phyloP scores from a whole-genome alignment of 2,329 filamentous ascomycete genomes.

The Gaeumannomyces tritici region DNA sequence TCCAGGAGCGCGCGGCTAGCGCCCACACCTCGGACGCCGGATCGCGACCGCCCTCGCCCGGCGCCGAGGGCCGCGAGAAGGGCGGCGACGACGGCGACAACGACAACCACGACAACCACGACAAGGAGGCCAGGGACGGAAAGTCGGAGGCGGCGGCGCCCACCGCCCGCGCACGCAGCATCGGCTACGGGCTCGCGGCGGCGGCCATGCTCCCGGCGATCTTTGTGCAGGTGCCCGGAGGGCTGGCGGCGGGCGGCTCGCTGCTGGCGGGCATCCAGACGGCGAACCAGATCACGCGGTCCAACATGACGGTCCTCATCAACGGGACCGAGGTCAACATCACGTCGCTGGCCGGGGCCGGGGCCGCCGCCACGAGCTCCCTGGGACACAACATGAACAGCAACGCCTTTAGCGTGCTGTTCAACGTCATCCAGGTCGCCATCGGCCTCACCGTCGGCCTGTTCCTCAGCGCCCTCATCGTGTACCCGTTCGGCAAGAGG shows the following conservation, averaged over 20 bases:
- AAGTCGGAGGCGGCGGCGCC: neutral
- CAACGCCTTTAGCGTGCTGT: conserved; percentile 36
- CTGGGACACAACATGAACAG: neutral
- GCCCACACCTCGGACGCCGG: neutral
- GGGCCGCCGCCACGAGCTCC: neutral
- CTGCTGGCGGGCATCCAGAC: conserved; percentile 47
- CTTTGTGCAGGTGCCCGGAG: conserved; percentile 59
- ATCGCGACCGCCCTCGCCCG: neutral
- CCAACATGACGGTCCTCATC: neutral
- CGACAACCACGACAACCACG: too few species aligned
- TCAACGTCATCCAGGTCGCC: conserved; percentile 49
- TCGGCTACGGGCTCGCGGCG: conserved; percentile 70
- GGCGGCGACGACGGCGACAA: neutral
- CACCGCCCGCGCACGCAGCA: conserved; percentile 6
- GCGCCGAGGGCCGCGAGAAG: neutral
- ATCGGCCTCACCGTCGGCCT: conserved; percentile 51
- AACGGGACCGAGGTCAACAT: conserved; percentile 1
- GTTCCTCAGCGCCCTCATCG: conserved; percentile 42
- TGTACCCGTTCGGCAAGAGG: conserved; percentile 37
- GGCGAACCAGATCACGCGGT: conserved; percentile 41
- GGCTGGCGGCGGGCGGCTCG: conserved; percentile 50
- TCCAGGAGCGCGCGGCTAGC: neutral
- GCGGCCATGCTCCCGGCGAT: conserved; percentile 82
- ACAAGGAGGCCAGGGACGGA: too few species aligned
- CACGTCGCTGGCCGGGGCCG: neutral